A percentile compares a stretch with the other conserved stretches of the same genome.
phyloP scores from a whole-genome alignment of 768 basidiomycete genomes.

The Tephrocybe sp. region DNA sequence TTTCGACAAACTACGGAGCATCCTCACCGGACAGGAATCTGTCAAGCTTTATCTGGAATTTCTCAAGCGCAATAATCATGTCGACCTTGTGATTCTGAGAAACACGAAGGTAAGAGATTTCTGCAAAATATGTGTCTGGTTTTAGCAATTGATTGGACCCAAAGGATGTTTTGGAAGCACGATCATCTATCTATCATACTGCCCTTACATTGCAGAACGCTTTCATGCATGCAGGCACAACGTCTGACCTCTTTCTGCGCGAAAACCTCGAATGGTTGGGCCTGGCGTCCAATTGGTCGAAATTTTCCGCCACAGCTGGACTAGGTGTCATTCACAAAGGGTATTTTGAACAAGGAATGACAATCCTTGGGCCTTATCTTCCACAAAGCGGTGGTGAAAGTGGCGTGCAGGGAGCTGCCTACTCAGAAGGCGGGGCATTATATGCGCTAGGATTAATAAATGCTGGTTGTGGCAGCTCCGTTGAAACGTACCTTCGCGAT shows the following conservation, averaged over 20 bases:
- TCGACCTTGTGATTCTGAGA: conserved; percentile 88
- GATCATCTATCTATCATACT: conserved; percentile 96
- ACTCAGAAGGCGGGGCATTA: conserved; percentile 94
- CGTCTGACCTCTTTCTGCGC: conserved; percentile 88
- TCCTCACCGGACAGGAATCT: conserved; percentile 88
- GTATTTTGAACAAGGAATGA: conserved; percentile 89
- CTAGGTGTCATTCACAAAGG: conserved; percentile 98
- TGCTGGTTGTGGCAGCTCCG: conserved; percentile 79
- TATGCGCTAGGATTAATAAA: conserved; percentile 95
- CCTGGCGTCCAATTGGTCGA: conserved; percentile 96
- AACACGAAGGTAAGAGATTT: conserved; percentile 72
- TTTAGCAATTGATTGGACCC: conserved; percentile 3
- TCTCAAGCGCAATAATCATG: conserved; percentile 90
- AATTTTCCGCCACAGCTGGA: conserved; percentile 95
- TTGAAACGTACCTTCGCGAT: conserved; percentile 76
- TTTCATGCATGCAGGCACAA: conserved; percentile 97
- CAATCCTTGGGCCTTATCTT: conserved; percentile 90
- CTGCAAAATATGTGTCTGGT: neutral
- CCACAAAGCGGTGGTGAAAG: conserved; percentile 77
- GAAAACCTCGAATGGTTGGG: conserved; percentile 97
- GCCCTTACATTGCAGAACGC: conserved; percentile 96
- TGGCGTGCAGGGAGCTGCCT: conserved; percentile 73
- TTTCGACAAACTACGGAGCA: conserved; percentile 75
- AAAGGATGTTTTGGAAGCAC: conserved; percentile 86
- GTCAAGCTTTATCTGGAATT: conserved; percentile 95